These are phyloP conservation scores for Gliomastix tumulicola DNA, from an alignment of 2,329 filamentous ascomycete genomes.

Conservation along the genomic window DNA sequence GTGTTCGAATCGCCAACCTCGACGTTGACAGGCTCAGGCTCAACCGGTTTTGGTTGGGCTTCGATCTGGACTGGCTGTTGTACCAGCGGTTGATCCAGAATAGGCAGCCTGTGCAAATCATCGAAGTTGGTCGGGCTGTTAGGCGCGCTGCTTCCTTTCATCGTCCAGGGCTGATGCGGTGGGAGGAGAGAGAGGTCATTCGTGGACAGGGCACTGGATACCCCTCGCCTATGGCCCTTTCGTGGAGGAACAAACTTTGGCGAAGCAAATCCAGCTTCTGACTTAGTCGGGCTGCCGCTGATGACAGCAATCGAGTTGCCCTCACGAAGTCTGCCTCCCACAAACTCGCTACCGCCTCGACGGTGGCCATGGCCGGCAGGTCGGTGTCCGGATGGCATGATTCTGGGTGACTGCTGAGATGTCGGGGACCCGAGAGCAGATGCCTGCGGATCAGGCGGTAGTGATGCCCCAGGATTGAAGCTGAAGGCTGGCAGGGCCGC, in stretches of 20 bases:
- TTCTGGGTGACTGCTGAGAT: constrained; percentile 42
- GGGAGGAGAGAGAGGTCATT: constrained; percentile 73
- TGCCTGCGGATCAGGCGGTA: constrained; percentile 20
- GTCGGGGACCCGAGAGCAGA: constrained; percentile 46
- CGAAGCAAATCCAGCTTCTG: constrained; percentile 49
- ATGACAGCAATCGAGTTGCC: constrained; percentile 53
- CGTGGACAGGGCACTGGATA: constrained; percentile 74
- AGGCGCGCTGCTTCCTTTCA: constrained; percentile 56
- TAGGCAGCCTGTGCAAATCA: constrained; percentile 8
- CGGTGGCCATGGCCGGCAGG: constrained; percentile 65
- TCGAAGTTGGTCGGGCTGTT: constrained; percentile 48
- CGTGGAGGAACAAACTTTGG: constrained; percentile 48
- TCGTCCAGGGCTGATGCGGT: constrained; percentile 35
- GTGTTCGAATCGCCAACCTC: too few relatives aligned
- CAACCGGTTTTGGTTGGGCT: too few relatives aligned
- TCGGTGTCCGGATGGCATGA: constrained; percentile 48
- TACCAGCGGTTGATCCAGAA: too few relatives aligned
- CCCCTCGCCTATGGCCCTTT: constrained; percentile 62
- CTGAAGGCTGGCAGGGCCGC: constrained; percentile 45
- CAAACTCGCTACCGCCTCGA: constrained; percentile 79
- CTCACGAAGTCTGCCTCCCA: constrained; percentile 62
- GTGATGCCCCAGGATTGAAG: constrained; percentile 44
- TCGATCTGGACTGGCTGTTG: too few relatives aligned
- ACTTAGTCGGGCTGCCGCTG: constrained; percentile 64
- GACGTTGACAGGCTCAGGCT: too few relatives aligned